Conservation (phyloP, 1,139 yeast genomes). For the Kodamaea fungicola region DNA sequence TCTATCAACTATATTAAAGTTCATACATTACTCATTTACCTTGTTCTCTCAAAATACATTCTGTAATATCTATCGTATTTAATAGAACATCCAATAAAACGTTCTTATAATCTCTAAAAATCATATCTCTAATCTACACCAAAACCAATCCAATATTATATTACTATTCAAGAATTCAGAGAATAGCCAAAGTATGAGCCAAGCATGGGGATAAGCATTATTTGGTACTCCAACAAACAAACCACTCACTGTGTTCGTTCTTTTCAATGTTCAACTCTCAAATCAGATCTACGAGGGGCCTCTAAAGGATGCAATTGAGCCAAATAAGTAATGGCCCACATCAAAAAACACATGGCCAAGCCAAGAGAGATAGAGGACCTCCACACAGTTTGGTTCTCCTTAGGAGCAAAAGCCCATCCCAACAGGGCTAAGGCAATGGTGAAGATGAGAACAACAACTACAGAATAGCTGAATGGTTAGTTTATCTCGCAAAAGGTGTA, state of each 20-base stretch:
- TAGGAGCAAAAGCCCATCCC: slow-evolving; percentile 65
- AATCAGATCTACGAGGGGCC: slow-evolving; percentile 73
- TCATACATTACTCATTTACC: too few relatives aligned
- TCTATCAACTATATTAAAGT: too few relatives aligned
- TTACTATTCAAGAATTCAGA: not conserved
- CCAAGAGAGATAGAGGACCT: slow-evolving; percentile 82
- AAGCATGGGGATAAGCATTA: too few relatives aligned
- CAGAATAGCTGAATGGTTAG: slow-evolving; percentile 55
- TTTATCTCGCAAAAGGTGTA: too few relatives aligned
- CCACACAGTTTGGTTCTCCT: slow-evolving; percentile 71
- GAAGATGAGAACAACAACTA: slow-evolving; percentile 59
- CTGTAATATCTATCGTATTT: too few relatives aligned
- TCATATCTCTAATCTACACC: too few relatives aligned
- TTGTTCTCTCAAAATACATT: too few relatives aligned
- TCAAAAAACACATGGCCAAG: slow-evolving; percentile 81
- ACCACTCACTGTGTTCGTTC: too few relatives aligned
- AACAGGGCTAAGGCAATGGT: slow-evolving; percentile 58
- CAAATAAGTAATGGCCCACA: slow-evolving; percentile 93
- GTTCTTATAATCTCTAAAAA: too few relatives aligned
- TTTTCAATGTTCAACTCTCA: slow-evolving; percentile 59
- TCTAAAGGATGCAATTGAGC: slow-evolving; percentile 80
- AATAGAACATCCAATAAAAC: too few relatives aligned
- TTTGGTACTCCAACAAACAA: too few relatives aligned
- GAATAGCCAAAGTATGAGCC: not conserved
- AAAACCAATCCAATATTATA: too few relatives aligned